phyloP scores from a whole-genome alignment of 2,329 filamentous ascomycete species.

The Cladorrhinum sp. region DNA sequence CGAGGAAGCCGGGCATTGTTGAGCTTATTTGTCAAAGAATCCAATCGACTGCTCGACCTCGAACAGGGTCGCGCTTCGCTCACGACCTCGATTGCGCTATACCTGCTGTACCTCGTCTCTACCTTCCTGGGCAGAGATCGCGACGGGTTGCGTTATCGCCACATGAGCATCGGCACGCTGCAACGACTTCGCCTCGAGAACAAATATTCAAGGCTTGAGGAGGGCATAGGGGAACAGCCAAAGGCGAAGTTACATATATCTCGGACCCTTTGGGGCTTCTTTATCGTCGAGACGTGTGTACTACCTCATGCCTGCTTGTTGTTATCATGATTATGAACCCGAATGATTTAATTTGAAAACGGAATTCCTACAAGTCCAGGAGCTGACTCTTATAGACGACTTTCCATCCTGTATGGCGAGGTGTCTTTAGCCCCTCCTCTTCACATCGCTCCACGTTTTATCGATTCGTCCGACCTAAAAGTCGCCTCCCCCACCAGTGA shows the following conservation, averaged over 20 bases:
- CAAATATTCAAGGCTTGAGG: not conserved
- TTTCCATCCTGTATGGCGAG: not conserved
- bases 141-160: not conserved
- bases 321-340: no score
- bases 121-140: not conserved
- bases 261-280: not conserved
- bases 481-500: not conserved
- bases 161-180: not conserved
- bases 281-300: not conserved
- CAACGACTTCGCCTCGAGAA: not conserved
- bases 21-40: not conserved
- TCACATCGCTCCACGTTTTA: not conserved
- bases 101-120: not conserved
- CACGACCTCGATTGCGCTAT: not conserved
- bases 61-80: constrained; percentile 1
- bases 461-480: not conserved
- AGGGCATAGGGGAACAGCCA: no score
- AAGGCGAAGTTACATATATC: not conserved
- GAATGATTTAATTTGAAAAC: no score
- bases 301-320: not conserved
- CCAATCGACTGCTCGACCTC: not conserved
- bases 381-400: not conserved
- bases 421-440: not conserved
- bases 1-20: not conserved
- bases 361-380: not conserved